A percentile compares a stretch with the other conserved stretches of the same genome.
These are phyloP conservation scores for Penicillium paradoxum DNA, from an alignment of 495 filamentous ascomycete genomes.

Conservation along the genomic window DNA sequence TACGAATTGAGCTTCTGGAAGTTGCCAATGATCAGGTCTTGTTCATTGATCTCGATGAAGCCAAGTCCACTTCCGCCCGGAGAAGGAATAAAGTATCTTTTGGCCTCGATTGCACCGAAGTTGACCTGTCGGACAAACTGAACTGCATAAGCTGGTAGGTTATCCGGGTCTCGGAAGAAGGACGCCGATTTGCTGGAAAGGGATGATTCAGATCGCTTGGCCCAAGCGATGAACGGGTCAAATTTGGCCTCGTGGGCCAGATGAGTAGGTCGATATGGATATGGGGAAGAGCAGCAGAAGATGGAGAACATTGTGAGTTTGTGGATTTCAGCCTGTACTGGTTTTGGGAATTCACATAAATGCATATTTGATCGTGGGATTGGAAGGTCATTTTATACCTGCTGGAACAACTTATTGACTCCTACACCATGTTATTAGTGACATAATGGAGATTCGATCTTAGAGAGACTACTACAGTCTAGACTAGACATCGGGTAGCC, in stretches of 20 bases:
- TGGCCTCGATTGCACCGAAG: conserved; percentile 9
- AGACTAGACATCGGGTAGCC: no score
- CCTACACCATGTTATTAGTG: no score
- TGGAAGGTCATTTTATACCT: no score
- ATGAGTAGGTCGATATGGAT: conserved; percentile 1
- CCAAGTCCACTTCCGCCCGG: neutral
- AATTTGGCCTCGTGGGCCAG: conserved; percentile 9
- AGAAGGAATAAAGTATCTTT: conserved; percentile 9
- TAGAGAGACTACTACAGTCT: no score
- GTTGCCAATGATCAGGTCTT: conserved; percentile 7
- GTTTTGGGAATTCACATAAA: no score
- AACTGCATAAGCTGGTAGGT: conserved; percentile 2
- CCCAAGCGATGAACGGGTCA: conserved; percentile 5
- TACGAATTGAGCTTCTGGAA: conserved; percentile 13
- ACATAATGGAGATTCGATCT: no score
- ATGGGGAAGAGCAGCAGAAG: conserved; percentile 5
- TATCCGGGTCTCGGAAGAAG: neutral
- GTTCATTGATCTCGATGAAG: conserved; percentile 9
- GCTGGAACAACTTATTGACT: no score
- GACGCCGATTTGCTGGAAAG: neutral
- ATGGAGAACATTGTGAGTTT: conserved; percentile 10
- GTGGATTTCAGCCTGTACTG: no score
- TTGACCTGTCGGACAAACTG: conserved; percentile 12
- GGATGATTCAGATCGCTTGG: conserved; percentile 4
- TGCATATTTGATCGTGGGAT: no score